Base-by-base conservation (phyloP, 129 eudicot genomes). In the Oenanthe sinensis region DNA sequence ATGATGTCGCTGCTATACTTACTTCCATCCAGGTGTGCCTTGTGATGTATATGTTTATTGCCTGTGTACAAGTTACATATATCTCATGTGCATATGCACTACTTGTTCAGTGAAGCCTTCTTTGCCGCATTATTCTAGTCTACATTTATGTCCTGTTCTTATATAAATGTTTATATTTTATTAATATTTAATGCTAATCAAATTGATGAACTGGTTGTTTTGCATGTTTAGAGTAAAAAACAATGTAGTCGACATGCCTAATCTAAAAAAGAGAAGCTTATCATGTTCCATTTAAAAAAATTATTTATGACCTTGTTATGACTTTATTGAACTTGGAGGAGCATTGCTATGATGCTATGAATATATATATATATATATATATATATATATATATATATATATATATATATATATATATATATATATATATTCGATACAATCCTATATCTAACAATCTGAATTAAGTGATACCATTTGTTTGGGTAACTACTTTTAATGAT, bases 1-100 rank as follows among this genome's bases (percentile, higher is more conserved):
- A 88, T 79, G 88, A 88, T 83, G 91, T 88, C 3, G 91, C 89
- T 8, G 86, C 91, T 40, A 88, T 85, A 52, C 86, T 88, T 28
- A 88, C 91, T 46, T 88, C 91, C 40, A 88, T 88, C 76, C 91
- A 88, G 91, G 91, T 88, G 22, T 73, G 76, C 75, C 26, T 71
- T 42, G 2, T 20, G 62, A 6, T 54, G 12, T 42, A 40, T 36
- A 15, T 36, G 8, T 14, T 17, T 4, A 36, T 36, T 70, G 4
- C 33, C 28, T 39, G n/a, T 39, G 22, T 22, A 19, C 20, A 20
- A 54, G 26, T 54, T 54, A 24, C 62, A 19, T 54, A 50, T 5
- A 54, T 54, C 11, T 54, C 8, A 19, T 20, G 62, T 24, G 62
- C 20, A 54, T 20, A 54, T 49, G 55, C 14, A 15, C 55, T 49